These are phyloP conservation scores for Pestalotiopsis sp. DNA, from an alignment of 2,329 filamentous ascomycete genomes.

Conservation along the genomic window DNA sequence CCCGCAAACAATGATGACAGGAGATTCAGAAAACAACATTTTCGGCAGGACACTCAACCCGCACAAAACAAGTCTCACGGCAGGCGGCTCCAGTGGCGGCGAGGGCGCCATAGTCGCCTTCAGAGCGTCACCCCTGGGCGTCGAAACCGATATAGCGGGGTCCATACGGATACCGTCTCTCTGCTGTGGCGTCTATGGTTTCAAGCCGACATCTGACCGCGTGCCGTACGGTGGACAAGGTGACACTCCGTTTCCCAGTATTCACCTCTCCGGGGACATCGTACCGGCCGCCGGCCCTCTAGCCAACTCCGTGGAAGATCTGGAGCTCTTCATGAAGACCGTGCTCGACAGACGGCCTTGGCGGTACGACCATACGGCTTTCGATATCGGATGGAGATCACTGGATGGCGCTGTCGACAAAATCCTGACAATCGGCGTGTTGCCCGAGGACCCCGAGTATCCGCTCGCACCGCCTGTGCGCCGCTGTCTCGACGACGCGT, in stretches of 20 bases:
- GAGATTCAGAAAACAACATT: slow-evolving; percentile 42
- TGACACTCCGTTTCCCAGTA: not conserved
- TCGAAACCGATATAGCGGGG: slow-evolving; percentile 27
- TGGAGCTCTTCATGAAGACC: slow-evolving; percentile 41
- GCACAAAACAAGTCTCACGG: slow-evolving; percentile 31
- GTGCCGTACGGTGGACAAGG: not conserved
- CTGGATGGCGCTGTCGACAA: slow-evolving; percentile 18
- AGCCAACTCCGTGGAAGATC: slow-evolving; percentile 41
- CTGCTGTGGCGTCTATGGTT: slow-evolving; percentile 33
- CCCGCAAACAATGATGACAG: slow-evolving; percentile 17
- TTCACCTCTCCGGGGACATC: slow-evolving; percentile 28
- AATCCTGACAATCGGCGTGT: slow-evolving; percentile 48
- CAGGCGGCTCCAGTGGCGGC: slow-evolving; percentile 39
- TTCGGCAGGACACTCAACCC: slow-evolving; percentile 44
- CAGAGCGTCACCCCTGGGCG: slow-evolving; percentile 20
- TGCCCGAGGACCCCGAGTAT: slow-evolving; percentile 47
- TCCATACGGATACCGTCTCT: slow-evolving; percentile 33
- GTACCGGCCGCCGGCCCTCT: slow-evolving; percentile 44
- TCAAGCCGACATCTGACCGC: slow-evolving; percentile 26
- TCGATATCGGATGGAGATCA: slow-evolving; percentile 48
- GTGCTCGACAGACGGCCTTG: slow-evolving; percentile 44
- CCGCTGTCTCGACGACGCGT: slow-evolving; percentile 43
- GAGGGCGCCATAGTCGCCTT: slow-evolving; percentile 23
- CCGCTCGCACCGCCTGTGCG: slow-evolving; percentile 54
- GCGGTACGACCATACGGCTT: slow-evolving; percentile 42